Percentiles rank a stretch among this genome's conserved stretches.
Evolutionary conservation across 331 rosid species (phyloP).

Genomic region (Telfairia occidentalis): DNA sequence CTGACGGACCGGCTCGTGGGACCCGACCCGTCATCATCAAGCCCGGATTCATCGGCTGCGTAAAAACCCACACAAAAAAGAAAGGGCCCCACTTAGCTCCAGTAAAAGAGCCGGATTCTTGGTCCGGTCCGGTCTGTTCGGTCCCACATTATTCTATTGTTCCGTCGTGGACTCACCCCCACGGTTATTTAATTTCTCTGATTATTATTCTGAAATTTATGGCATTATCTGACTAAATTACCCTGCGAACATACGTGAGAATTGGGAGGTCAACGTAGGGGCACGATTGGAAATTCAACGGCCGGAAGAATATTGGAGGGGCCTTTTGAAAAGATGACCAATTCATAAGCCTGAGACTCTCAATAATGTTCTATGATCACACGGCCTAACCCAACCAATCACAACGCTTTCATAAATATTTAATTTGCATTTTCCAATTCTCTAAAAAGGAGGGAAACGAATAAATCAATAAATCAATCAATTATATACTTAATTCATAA

Average conservation of each 20-base stretch:
- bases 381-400: conserved; percentile 4
- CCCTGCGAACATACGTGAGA: neutral
- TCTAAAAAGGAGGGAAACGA: neutral
- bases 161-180: neutral
- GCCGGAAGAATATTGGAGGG: neutral
- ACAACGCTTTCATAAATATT: neutral
- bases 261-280: neutral
- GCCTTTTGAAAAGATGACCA: neutral
- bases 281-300: neutral
- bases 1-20: conserved; percentile 2
- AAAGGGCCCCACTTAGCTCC: neutral
- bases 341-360: neutral
- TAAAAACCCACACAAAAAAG: neutral
- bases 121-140: neutral
- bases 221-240: neutral
- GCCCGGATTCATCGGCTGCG: conserved; percentile 3
- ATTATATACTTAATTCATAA: too few relatives aligned
- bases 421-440: neutral
- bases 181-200: conserved; percentile 5
- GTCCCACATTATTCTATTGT: neutral
- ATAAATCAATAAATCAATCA: too few relatives aligned
- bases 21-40: conserved; percentile 9
- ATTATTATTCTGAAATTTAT: conserved; percentile 1
- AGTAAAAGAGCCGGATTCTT: conserved; percentile 8
- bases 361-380: conserved; percentile 3